A percentile compares a stretch with the other conserved stretches of the same genome.
phyloP scores from a whole-genome alignment of 805 yeast species.

The Peterozyma toletana region DNA sequence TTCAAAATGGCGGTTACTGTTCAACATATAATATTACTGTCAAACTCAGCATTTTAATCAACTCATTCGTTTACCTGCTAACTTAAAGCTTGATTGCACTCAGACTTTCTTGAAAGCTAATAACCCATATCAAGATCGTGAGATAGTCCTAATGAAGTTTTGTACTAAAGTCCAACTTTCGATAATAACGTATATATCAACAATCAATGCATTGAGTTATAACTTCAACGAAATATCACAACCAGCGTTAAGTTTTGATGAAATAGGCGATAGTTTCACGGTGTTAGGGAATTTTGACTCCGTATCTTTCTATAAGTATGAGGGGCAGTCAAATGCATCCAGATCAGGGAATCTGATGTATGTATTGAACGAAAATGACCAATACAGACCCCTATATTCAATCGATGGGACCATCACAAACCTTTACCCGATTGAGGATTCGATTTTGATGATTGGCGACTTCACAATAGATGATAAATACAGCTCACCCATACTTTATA shows the following conservation, averaged over 20 bases:
- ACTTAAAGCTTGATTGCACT: too few relatives aligned
- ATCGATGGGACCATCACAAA: conserved; percentile 3
- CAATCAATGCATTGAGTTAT: neutral
- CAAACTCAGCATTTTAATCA: too few relatives aligned
- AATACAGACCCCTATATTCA: conserved; percentile 2
- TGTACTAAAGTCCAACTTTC: too few relatives aligned
- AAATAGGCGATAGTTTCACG: conserved; percentile 5
- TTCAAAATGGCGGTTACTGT: too few relatives aligned
- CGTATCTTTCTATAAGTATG: conserved; percentile 5
- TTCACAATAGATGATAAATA: conserved; percentile 1
- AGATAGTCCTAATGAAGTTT: too few relatives aligned
- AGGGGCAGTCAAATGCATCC: conserved; percentile 2
- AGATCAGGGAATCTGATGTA: neutral
- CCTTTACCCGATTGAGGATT: neutral
- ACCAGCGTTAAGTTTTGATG: conserved; percentile 4
- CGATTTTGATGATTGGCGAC: conserved; percentile 3
- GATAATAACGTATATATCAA: too few relatives aligned
- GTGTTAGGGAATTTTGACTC: conserved; percentile 6
- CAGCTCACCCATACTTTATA: conserved; percentile 4
- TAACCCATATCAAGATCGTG: too few relatives aligned
- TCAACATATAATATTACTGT: too few relatives aligned
- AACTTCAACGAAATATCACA: neutral
- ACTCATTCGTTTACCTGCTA: too few relatives aligned
- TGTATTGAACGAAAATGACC: neutral
- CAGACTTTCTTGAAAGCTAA: too few relatives aligned